Evolutionary conservation across 1,284 basidiomycete genomes (phyloP).

Genomic region (Tylopilus sp.): DNA sequence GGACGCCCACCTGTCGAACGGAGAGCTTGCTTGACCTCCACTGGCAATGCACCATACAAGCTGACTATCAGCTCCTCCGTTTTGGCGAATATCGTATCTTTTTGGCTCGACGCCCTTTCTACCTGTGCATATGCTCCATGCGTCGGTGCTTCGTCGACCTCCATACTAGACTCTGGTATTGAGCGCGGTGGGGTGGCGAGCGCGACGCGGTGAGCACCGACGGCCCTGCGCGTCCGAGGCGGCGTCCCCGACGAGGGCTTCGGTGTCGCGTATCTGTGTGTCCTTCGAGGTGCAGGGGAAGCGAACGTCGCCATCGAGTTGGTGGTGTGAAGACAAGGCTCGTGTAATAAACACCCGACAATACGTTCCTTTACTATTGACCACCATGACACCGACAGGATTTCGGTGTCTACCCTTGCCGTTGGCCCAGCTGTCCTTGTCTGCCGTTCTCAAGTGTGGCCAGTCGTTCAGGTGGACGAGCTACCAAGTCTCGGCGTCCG

Average conservation of each 20-base stretch:
- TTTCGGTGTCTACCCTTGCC: slow-evolving; percentile 63
- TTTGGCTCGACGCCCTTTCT: slow-evolving; percentile 28
- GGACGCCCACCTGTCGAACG: slow-evolving; percentile 55
- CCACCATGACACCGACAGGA: slow-evolving; percentile 29
- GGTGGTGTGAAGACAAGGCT: slow-evolving; percentile 9
- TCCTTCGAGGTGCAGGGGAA: slow-evolving; percentile 51
- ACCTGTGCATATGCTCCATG: slow-evolving; percentile 38
- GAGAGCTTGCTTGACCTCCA: slow-evolving; percentile 71
- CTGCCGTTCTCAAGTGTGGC: slow-evolving; percentile 74
- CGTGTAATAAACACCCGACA: slow-evolving; percentile 13
- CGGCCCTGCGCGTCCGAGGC: slow-evolving; percentile 29
- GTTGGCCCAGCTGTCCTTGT: slow-evolving; percentile 64
- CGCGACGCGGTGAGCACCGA: slow-evolving; percentile 26
- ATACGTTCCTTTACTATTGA: slow-evolving; percentile 5
- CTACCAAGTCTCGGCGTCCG: slow-evolving; percentile 35
- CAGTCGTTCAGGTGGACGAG: slow-evolving; percentile 79
- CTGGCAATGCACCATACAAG: slow-evolving; percentile 67
- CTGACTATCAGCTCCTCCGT: slow-evolving; percentile 69
- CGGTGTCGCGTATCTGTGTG: slow-evolving; percentile 38
- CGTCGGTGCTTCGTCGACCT: slow-evolving; percentile 56
- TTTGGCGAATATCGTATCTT: slow-evolving; percentile 63
- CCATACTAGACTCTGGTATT: slow-evolving; percentile 53
- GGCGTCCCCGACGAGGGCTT: slow-evolving; percentile 41
- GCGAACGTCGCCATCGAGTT: slow-evolving; percentile 30
- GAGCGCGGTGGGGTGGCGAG: slow-evolving; percentile 36